phyloP scores from a whole-genome alignment of 352 stramenopile species.

The Phytophthora tentaculata region DNA sequence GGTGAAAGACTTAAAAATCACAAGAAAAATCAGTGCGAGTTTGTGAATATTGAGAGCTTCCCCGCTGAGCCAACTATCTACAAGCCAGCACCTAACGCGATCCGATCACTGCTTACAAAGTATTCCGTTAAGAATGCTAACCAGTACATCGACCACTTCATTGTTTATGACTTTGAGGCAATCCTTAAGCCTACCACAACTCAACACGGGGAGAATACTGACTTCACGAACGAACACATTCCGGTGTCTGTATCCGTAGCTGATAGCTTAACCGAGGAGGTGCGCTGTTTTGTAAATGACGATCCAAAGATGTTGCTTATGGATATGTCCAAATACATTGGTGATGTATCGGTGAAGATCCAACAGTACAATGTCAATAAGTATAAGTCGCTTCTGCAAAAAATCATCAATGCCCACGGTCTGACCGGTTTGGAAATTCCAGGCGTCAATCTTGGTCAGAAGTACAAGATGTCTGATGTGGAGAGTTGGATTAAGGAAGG shows the following conservation, averaged over 20 bases:
- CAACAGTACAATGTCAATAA: conserved; percentile 1
- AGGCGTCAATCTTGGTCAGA: not conserved
- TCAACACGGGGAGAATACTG: not conserved
- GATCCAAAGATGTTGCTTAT: not conserved
- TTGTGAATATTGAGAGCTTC: not conserved
- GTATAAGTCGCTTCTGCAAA: not conserved
- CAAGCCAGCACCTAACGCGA: not conserved
- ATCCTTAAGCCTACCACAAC: not conserved
- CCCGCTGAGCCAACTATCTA: not conserved
- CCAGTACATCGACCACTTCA: not conserved
- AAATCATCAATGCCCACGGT: not conserved
- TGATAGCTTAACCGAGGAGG: conserved; percentile 1
- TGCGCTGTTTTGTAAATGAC: not conserved
- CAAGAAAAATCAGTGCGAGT: not conserved
- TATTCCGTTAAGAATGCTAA: not conserved
- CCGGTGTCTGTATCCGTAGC: not conserved
- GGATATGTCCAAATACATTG: conserved; percentile 1
- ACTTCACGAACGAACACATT: not conserved
- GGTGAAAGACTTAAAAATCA: not conserved
- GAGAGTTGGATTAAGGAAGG: not conserved
- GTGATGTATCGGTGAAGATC: not conserved
- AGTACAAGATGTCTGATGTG: not conserved
- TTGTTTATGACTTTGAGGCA: not conserved
- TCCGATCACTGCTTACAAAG: not conserved
- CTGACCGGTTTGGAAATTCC: not conserved